A percentile compares a stretch with the other conserved stretches of the same genome.
These are phyloP conservation scores for Nemania sp. DNA, from an alignment of 2,329 filamentous ascomycete genomes.

Conservation along the genomic window DNA sequence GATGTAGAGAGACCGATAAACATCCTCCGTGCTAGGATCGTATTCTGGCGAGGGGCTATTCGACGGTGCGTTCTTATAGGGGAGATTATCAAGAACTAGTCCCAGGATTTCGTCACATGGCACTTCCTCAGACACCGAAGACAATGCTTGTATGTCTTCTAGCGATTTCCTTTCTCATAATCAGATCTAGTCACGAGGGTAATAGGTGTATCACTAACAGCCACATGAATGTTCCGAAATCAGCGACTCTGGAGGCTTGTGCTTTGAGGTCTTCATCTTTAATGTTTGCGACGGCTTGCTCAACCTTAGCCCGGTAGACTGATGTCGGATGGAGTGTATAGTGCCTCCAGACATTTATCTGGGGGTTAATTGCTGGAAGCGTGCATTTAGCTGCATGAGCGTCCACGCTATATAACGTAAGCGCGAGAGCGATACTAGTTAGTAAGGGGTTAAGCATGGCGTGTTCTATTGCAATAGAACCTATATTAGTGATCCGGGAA, in stretches of 20 bases:
- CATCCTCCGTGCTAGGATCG: constrained; percentile 6
- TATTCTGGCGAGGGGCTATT: constrained; percentile 3
- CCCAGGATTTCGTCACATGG: constrained; percentile 25
- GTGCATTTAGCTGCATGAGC: constrained; percentile 3
- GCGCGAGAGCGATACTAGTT: neutral
- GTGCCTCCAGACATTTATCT: constrained; percentile 13
- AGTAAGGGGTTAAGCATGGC: constrained; percentile 1
- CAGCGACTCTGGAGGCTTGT: constrained; percentile 12
- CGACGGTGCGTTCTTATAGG: constrained; percentile 7
- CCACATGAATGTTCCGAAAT: constrained; percentile 17
- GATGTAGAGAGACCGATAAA: constrained; percentile 2
- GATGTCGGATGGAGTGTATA: constrained; percentile 12
- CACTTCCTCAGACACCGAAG: constrained; percentile 17
- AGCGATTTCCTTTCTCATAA: constrained; percentile 2
- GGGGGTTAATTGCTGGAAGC: neutral
- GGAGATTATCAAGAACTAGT: constrained; percentile 20
- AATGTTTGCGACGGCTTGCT: constrained; percentile 15
- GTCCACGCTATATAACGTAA: neutral
- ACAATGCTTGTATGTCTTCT: neutral
- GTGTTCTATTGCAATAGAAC: neutral
- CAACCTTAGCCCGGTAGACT: constrained; percentile 5
- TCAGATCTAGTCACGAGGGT: neutral
- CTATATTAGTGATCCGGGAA: too few species aligned
- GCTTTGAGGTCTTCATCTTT: constrained; percentile 22
- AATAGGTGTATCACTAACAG: constrained; percentile 8